These are phyloP conservation scores for Boeremia lycopersici DNA, from an alignment of 2,329 filamentous ascomycete species.

Conservation along the genomic window DNA sequence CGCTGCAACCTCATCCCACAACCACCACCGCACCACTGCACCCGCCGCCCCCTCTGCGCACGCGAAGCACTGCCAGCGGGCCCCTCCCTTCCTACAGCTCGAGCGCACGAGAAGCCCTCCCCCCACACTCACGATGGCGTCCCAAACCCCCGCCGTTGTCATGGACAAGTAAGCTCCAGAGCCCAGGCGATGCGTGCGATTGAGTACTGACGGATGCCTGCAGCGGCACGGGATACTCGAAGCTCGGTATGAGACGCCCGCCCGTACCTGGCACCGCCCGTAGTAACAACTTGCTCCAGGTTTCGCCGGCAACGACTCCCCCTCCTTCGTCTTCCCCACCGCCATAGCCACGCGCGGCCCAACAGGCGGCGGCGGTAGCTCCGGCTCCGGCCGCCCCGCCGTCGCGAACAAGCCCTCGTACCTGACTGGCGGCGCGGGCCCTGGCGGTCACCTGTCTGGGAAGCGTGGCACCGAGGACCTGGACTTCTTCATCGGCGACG, in stretches of 20 bases:
- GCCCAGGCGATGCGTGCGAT: constrained; percentile 37
- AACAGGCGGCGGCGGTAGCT: constrained; percentile 70
- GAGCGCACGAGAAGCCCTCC: constrained; percentile 29
- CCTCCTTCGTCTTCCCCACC: constrained; percentile 98
- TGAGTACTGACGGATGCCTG: constrained; percentile 48
- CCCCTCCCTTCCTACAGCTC: constrained; percentile 29
- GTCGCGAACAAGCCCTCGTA: constrained; percentile 96
- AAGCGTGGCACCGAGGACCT: constrained; percentile 97
- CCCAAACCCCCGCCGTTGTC: constrained; percentile 99
- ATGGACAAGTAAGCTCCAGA: constrained; percentile 94
- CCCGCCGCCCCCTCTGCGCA: constrained; percentile 32
- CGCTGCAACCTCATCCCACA: constrained; percentile 40
- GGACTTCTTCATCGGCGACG: constrained; percentile 98
- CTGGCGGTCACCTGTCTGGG: constrained; percentile 78
- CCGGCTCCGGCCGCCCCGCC: constrained; percentile 85
- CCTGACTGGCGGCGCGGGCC: constrained; percentile 86
- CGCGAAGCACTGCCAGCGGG: constrained; percentile 23
- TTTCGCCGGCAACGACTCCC: constrained; percentile 98
- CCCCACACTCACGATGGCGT: constrained; percentile 72
- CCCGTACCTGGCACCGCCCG: constrained; percentile 8
- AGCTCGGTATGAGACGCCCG: constrained; percentile 75
- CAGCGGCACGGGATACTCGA: constrained; percentile 99
- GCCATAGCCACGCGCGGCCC: constrained; percentile 94
- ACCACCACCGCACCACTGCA: constrained; percentile 28
- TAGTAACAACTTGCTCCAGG: constrained; percentile 61